Evolutionary conservation across 78 protist species (phyloP), one percentile per base, ranked within the genome.

Genomic region (Chrysochromulina parva): DNA sequence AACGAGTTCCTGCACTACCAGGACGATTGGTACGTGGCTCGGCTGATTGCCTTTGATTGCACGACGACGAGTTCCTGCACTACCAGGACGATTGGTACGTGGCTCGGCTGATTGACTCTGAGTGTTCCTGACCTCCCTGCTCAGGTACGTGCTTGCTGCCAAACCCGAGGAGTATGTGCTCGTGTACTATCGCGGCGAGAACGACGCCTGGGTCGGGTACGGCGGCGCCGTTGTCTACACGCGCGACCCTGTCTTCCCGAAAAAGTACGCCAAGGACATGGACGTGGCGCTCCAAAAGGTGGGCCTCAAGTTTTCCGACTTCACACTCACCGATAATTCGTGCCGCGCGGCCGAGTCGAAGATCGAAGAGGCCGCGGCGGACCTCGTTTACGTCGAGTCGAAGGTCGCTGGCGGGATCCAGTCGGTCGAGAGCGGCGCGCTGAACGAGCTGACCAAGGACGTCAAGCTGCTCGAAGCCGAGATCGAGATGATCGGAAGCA

Each of bases 1-100:
- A 78, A 78, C 86, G 86, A 78, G 47, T 78, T 78, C 60, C 47
- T 78, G 26, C 86, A 78, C 47, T 78, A 78, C 86, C 86, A 78
- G 47, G 86, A 78, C 20, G 86, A 78, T 14, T 78, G 86, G 86
- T 78, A n/a, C 3, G 22, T 4, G 52, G 13, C 50, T 10, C 66
- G 26, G 66, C 26, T 16, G 26, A 60, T 17, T 17, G 11, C 11
- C 66, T 16, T 60, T 60, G 66, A 16, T 16, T 11, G 26, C 16
- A 11, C 66, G 66, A 60, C 66, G 26, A 11, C 66, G 11, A 60
- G 16, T 16, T 16, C 11, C 66, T 60, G 26, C 26, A 60, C 66
- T 60, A 16, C 66, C 66, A 16, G 26, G 11, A 60, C 11, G 66
- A 11, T 16, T 17, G 16, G 16, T 16, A 60, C 16, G 66, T 16